Evolutionary conservation across 2,329 filamentous ascomycete species (phyloP).

Genomic region (Lachnellula arida): DNA sequence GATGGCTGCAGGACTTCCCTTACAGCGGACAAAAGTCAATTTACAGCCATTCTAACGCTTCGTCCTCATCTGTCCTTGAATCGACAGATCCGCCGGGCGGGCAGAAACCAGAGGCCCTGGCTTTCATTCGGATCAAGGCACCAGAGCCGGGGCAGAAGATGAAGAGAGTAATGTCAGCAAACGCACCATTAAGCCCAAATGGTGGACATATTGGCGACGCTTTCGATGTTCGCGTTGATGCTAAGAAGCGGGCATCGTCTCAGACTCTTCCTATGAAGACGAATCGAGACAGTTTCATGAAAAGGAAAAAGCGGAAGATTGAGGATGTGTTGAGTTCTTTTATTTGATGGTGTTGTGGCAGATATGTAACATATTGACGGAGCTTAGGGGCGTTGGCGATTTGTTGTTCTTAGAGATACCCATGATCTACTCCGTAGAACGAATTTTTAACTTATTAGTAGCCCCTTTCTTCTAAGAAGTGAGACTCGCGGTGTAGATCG

Average conservation of each 20-base stretch:
- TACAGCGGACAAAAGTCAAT: slow-evolving; percentile 3
- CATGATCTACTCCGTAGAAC: not conserved
- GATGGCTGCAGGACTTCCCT: not conserved
- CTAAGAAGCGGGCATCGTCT: not conserved
- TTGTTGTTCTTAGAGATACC: not conserved
- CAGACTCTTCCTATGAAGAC: not conserved
- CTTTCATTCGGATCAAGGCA: slow-evolving; percentile 16
- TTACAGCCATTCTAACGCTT: slow-evolving; percentile 2
- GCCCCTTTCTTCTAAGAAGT: too few relatives aligned
- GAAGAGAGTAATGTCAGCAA: not conserved
- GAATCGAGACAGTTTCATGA: slow-evolving; percentile 2
- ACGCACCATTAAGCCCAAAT: not conserved
- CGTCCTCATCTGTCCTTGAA: not conserved
- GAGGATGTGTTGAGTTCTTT: slow-evolving; percentile 22
- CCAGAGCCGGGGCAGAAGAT: not conserved
- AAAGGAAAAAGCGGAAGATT: slow-evolving; percentile 22
- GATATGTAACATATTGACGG: not conserved
- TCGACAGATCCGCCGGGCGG: not conserved
- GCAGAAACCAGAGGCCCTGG: not conserved
- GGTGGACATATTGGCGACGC: not conserved
- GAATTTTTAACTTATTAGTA: too few relatives aligned
- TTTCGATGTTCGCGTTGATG: not conserved
- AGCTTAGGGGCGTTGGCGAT: not conserved
- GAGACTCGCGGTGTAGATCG: too few relatives aligned
- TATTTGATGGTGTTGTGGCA: slow-evolving; percentile 3